phyloP scores from a whole-genome alignment of 2,329 filamentous ascomycete species.

The Tolypocladium album region DNA sequence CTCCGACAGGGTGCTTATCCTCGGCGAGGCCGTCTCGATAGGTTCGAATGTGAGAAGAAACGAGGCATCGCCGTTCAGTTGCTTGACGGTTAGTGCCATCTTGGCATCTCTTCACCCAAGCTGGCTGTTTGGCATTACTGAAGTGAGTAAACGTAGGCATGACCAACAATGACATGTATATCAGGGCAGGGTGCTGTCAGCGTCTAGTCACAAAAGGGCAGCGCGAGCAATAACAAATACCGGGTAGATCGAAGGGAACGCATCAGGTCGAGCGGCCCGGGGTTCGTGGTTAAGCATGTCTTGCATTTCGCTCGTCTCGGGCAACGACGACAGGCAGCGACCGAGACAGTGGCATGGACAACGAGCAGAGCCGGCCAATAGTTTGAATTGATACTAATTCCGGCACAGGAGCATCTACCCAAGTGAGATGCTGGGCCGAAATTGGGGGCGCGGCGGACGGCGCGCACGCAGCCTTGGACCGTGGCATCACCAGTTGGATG shows the following conservation, averaged over 20 bases:
- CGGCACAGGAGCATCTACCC: neutral
- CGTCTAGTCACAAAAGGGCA: neutral
- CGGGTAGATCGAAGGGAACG: neutral
- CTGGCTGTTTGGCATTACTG: neutral
- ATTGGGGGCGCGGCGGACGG: neutral
- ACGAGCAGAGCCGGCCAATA: neutral
- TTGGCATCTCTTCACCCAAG: neutral
- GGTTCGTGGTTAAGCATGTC: neutral
- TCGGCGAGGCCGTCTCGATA: constrained; percentile 18
- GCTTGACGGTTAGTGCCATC: constrained; percentile 54
- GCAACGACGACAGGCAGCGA: neutral
- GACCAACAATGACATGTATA: neutral
- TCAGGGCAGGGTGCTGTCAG: neutral
- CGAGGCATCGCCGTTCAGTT: constrained; percentile 53
- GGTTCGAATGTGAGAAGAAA: constrained; percentile 55
- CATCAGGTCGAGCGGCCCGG: neutral
- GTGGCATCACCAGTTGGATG: neutral
- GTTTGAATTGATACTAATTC: neutral
- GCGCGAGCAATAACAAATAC: neutral
- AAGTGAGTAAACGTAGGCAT: neutral
- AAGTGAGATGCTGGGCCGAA: neutral
- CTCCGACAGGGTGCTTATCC: constrained; percentile 11
- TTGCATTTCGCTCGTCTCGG: neutral
- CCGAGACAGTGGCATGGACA: neutral
- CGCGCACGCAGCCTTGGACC: neutral